phyloP scores from a whole-genome alignment of 495 filamentous ascomycete species.

The Penicillium turbatum region DNA sequence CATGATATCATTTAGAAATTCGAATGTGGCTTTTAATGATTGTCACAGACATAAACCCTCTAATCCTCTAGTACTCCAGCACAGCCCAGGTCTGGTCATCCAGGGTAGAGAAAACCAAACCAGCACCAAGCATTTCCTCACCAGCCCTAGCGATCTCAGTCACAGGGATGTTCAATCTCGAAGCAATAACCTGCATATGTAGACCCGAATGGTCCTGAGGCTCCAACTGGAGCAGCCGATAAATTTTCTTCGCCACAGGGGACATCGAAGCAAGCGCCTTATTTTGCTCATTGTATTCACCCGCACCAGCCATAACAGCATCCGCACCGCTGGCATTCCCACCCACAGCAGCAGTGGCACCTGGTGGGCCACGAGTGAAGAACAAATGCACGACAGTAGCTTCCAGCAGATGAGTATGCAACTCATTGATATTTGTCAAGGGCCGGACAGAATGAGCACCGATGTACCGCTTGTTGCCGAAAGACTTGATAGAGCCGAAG shows the following conservation, averaged over 20 bases:
- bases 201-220: conserved; percentile 74
- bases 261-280: conserved; percentile 48
- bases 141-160: conserved; percentile 68
- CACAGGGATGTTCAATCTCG: conserved; percentile 54
- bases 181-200: conserved; percentile 70
- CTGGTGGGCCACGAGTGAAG: conserved; percentile 70
- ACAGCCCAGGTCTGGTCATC: conserved; percentile 81
- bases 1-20: conserved; percentile 32
- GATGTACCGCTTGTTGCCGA: conserved; percentile 75
- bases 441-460: conserved; percentile 75
- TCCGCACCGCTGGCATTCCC: conserved; percentile 28
- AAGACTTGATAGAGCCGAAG: conserved; percentile 70
- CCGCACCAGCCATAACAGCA: conserved; percentile 39
- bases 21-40: conserved; percentile 4
- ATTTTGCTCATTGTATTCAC: conserved; percentile 31
- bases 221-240: conserved; percentile 55
- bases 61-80: conserved; percentile 51
- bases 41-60: neutral
- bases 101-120: conserved; percentile 82
- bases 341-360: conserved; percentile 31
- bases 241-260: conserved; percentile 60
- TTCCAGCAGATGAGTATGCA: conserved; percentile 85
- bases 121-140: conserved; percentile 68
- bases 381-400: conserved; percentile 82
- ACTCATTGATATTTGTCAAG: conserved; percentile 81